Evolutionary conservation across 2,329 filamentous ascomycete genomes (phyloP).

Genomic region (Colletotrichum sp.): DNA sequence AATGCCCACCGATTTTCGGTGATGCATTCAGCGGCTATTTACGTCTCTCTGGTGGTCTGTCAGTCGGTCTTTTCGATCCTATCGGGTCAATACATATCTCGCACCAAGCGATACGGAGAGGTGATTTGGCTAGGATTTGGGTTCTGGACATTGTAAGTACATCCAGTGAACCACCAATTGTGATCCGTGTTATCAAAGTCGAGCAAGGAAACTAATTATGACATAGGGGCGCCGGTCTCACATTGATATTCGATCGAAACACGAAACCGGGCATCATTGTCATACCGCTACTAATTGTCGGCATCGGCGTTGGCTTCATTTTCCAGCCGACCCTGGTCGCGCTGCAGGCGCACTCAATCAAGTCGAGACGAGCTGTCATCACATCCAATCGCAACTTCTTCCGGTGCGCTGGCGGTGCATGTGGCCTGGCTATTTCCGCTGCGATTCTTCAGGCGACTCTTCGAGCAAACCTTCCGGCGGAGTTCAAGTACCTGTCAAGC

Average conservation of each 20-base stretch:
- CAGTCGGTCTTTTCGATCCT: conserved; percentile 51
- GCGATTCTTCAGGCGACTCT: conserved; percentile 46
- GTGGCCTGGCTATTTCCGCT: conserved; percentile 62
- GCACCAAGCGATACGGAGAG: conserved; percentile 61
- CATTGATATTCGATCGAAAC: conserved; percentile 50
- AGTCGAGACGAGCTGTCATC: conserved; percentile 64
- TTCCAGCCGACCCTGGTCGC: conserved; percentile 59
- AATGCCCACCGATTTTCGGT: conserved; percentile 47
- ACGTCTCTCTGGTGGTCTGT: conserved; percentile 51
- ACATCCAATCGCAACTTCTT: conserved; percentile 69
- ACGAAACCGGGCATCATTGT: conserved; percentile 54
- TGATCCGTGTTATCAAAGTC: not conserved
- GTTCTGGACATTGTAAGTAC: conserved; percentile 37
- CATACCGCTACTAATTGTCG: conserved; percentile 54
- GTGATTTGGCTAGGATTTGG: conserved; percentile 54
- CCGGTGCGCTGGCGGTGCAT: conserved; percentile 61
- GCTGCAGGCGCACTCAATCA: conserved; percentile 61
- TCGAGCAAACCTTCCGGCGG: conserved; percentile 27
- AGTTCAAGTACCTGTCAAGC: conserved; percentile 28
- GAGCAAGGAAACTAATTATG: not conserved
- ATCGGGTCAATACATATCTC: conserved; percentile 64
- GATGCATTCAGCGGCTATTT: conserved; percentile 55
- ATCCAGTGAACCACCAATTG: not conserved
- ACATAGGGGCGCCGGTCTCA: conserved; percentile 52
- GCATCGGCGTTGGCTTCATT: conserved; percentile 56